Base-by-base conservation (phyloP, 2,329 filamentous ascomycete species). In the Colletotrichum chrysophilum region DNA sequence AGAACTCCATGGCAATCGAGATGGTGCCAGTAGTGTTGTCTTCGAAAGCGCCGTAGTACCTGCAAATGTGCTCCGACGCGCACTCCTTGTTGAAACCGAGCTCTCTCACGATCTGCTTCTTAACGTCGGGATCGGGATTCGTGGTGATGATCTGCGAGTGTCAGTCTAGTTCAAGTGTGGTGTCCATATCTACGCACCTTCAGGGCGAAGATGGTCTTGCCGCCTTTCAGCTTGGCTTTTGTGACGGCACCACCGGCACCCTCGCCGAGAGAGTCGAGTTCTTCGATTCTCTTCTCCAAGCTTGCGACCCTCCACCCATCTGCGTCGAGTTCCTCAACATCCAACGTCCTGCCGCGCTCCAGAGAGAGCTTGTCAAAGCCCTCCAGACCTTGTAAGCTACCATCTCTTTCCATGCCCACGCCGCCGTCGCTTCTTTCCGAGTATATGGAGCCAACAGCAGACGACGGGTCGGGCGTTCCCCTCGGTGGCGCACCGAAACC, bases 1-100 rank as follows among this genome's bases (percentile, higher is more conserved):
- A 99, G 81, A 98, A 98, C 84, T 99, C 97, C 97, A 99, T 99
- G 73, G 96, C 96, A 82, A 99, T 99, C 64, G 95, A 98, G 79
- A 99, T 98, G 64, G 96, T 98, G 66, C 96, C 95, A 12, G 95
- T 97, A n/a, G 95, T 94, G 74, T 97, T 94, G 83, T 99, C 96
- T 83, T 97, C 95, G 83, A 98, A 99, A 55, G 96, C 96, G 78
- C 97, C 97, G 81, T 98, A 99, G 86, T 99, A 99, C 78, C 94
- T 93, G 86, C 97, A 99, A 81, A 99, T 99, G 84, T 98, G 96
- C 76, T 97, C 94, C 6, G 96, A 98, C 7, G 95, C 96, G 83
- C 97, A 98, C 79, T 96, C 95, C 86, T 98, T 98, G 89, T 99
- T 99, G 90, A 98, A 99, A 77, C 95, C 95, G 69, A 99, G 89